phyloP scores from a whole-genome alignment of 352 stramenopile genomes.

The Pythium vanterpoolii region DNA sequence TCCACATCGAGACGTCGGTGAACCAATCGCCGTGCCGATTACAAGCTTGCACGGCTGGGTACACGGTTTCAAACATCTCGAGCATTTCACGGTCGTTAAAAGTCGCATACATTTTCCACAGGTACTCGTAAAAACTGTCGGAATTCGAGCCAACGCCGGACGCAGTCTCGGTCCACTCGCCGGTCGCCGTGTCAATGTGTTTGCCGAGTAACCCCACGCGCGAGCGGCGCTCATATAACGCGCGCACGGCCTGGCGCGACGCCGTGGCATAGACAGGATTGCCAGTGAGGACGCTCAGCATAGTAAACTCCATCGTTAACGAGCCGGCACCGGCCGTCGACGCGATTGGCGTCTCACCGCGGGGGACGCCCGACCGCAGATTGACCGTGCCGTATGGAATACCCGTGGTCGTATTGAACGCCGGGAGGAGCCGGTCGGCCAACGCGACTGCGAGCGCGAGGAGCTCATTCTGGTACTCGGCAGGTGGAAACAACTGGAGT shows the following conservation, averaged over 20 bases:
- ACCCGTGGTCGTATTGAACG: conserved; percentile 94
- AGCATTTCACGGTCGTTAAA: conserved; percentile 93
- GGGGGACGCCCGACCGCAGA: conserved; percentile 84
- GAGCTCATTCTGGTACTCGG: conserved; percentile 91
- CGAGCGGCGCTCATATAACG: conserved; percentile 76
- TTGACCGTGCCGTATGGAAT: conserved; percentile 99
- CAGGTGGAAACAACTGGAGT: conserved; percentile 50
- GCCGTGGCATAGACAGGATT: conserved; percentile 66
- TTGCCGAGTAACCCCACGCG: conserved; percentile 92
- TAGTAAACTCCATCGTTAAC: conserved; percentile 95
- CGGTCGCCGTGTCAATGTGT: conserved; percentile 92
- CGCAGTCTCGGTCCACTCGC: conserved; percentile 77
- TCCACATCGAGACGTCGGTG: conserved; percentile 83
- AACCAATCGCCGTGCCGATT: conserved; percentile 86
- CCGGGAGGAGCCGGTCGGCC: conserved; percentile 92
- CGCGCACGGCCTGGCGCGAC: conserved; percentile 58
- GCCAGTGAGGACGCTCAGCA: conserved; percentile 88
- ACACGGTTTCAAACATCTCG: conserved; percentile 87
- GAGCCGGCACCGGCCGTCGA: conserved; percentile 96
- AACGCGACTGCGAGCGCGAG: conserved; percentile 94
- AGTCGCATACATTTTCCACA: conserved; percentile 96
- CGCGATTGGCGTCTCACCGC: conserved; percentile 93
- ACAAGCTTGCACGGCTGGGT: conserved; percentile 57
- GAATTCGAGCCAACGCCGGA: conserved; percentile 92
- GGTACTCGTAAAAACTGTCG: conserved; percentile 98